These are phyloP conservation scores for Eremomyces bilateralis DNA, from an alignment of 495 filamentous ascomycete genomes.

Conservation along the genomic window DNA sequence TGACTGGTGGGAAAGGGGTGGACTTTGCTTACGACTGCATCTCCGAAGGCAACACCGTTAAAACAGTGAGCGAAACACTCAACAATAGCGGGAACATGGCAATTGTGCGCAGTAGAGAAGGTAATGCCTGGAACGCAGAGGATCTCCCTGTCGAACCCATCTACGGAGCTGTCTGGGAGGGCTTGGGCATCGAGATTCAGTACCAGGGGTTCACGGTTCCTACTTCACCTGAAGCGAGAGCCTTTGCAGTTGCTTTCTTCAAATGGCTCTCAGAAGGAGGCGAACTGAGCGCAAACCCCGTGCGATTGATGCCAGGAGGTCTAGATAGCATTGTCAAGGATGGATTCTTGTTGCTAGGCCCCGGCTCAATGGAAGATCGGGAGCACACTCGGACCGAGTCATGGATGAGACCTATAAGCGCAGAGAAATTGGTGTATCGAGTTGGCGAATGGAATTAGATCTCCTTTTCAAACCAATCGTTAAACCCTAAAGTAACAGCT, in stretches of 20 bases:
- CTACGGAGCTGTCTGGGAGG: slow-evolving; percentile 24
- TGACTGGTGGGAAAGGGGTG: slow-evolving; percentile 9
- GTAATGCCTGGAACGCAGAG: slow-evolving; percentile 13
- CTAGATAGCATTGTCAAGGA: slow-evolving; percentile 19
- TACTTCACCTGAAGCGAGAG: slow-evolving; percentile 9
- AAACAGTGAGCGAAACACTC: slow-evolving; percentile 4
- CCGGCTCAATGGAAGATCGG: slow-evolving; percentile 11
- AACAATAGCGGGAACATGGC: slow-evolving; percentile 9
- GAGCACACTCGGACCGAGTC: slow-evolving; percentile 11
- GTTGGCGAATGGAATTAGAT: no score
- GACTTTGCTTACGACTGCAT: slow-evolving; percentile 21
- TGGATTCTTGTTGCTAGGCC: slow-evolving; percentile 18
- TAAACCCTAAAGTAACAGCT: neutral
- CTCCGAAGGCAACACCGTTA: slow-evolving; percentile 17
- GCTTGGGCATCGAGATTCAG: slow-evolving; percentile 18
- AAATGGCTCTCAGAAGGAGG: slow-evolving; percentile 12
- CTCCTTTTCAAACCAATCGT: no score
- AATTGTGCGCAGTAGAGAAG: slow-evolving; percentile 16
- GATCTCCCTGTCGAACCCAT: slow-evolving; percentile 13
- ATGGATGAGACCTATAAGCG: slow-evolving; percentile 19
- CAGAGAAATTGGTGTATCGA: slow-evolving; percentile 15
- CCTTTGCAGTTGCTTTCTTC: slow-evolving; percentile 19
- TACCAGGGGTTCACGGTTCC: slow-evolving; percentile 11
- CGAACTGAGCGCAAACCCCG: slow-evolving; percentile 13
- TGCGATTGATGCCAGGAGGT: slow-evolving; percentile 21